phyloP scores from a whole-genome alignment of 371 early-diverging fungal species.

The Apophysomyces elegans region DNA sequence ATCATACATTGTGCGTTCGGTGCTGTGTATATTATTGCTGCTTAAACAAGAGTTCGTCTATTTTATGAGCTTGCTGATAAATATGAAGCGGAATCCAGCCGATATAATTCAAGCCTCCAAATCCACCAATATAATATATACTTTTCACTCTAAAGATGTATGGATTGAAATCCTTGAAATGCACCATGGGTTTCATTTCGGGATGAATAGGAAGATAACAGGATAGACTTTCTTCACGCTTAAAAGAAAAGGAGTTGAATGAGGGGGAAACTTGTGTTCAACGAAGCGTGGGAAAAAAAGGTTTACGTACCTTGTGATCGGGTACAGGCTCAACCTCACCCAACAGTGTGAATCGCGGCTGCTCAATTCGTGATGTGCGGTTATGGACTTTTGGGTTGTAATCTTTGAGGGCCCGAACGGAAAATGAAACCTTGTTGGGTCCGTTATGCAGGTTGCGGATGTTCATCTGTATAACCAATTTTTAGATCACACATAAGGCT shows the following conservation, averaged over 20 bases:
- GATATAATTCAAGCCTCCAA: slow-evolving; percentile 54
- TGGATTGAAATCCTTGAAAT: slow-evolving; percentile 57
- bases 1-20: too few relatives aligned
- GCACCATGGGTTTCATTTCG: slow-evolving; percentile 16
- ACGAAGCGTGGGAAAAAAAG: not conserved
- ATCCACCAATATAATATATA: slow-evolving; percentile 63
- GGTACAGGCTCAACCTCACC: slow-evolving; percentile 44
- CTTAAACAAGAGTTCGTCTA: slow-evolving; percentile 59
- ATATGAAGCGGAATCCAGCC: slow-evolving; percentile 44
- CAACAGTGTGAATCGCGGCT: slow-evolving; percentile 55
- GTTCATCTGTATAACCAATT: slow-evolving; percentile 35
- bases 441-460: slow-evolving; percentile 37
- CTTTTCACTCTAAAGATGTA: slow-evolving; percentile 52
- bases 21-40: slow-evolving; percentile 40
- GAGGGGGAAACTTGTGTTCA: not conserved
- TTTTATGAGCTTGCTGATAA: slow-evolving; percentile 47
- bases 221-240: not conserved
- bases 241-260: not conserved
- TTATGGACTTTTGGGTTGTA: slow-evolving; percentile 34
- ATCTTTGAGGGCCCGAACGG: slow-evolving; percentile 37
- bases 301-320: slow-evolving; percentile 30
- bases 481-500: not conserved
- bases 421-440: slow-evolving; percentile 32
- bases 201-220: not conserved
- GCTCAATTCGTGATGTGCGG: slow-evolving; percentile 41